Evolutionary conservation across 2,329 filamentous ascomycete genomes (phyloP).

Genomic region (Cladosporium sp.): DNA sequence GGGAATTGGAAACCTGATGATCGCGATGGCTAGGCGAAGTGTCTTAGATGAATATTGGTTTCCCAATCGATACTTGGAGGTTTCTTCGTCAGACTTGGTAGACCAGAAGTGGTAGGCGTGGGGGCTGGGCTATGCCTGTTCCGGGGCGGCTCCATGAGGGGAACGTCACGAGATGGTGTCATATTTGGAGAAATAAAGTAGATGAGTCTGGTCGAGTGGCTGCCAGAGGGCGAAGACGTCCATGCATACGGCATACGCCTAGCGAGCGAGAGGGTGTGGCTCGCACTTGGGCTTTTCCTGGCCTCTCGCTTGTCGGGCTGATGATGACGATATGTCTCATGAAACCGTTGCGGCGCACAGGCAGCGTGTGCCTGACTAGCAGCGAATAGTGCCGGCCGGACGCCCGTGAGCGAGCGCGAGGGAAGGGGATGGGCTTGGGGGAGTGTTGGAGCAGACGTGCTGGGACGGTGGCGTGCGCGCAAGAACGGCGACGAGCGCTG

Average conservation of each 20-base stretch:
- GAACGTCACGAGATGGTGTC: conserved; percentile 6
- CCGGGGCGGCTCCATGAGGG: neutral
- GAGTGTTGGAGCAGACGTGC: neutral
- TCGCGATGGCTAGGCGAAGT: neutral
- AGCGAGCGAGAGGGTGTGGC: neutral
- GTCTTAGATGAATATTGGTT: neutral
- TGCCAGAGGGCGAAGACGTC: neutral
- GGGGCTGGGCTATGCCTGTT: neutral
- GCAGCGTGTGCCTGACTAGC: conserved; percentile 9
- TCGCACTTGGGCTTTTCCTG: neutral
- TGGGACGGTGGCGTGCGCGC: neutral
- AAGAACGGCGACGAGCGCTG: neutral
- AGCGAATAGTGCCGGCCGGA: neutral
- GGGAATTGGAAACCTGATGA: conserved; percentile 1
- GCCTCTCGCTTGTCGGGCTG: neutral
- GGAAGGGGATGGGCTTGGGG: neutral
- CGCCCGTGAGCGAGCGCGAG: neutral
- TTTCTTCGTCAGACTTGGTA: neutral
- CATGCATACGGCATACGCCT: neutral
- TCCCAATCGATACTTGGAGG: neutral
- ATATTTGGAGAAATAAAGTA: neutral
- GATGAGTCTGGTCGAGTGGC: neutral
- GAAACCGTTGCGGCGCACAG: conserved; percentile 7
- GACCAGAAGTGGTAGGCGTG: neutral
- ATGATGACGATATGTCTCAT: conserved; percentile 12